phyloP scores from a whole-genome alignment of 768 basidiomycete species.

The Hebeloma cylindrosporum region DNA sequence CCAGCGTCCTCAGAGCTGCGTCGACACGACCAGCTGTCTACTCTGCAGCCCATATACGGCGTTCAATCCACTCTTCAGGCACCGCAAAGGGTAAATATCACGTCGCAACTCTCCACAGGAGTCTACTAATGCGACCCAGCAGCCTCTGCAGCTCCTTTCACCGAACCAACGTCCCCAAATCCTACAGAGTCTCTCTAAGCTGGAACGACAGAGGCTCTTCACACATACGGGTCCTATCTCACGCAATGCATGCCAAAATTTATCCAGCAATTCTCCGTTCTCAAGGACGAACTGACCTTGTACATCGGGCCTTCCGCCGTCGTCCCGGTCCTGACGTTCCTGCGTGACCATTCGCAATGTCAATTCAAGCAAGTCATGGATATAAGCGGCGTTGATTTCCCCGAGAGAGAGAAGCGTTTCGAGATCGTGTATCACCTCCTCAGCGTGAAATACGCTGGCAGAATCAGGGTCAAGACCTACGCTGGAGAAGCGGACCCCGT shows the following conservation, averaged over 20 bases:
- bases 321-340: conserved; percentile 84
- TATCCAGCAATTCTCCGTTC: conserved; percentile 96
- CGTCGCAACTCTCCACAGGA: conserved; percentile 13
- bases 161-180: conserved; percentile 88
- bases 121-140: conserved; percentile 13
- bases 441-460: conserved; percentile 71
- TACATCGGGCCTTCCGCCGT: conserved; percentile 83
- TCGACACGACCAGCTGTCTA: conserved; percentile 33
- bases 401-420: conserved; percentile 89
- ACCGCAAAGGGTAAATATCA: conserved; percentile 45
- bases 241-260: conserved; percentile 93
- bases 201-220: conserved; percentile 73
- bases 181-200: conserved; percentile 72
- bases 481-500: conserved; percentile 91
- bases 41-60: conserved; percentile 27
- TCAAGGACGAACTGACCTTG: conserved; percentile 92
- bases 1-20: conserved; percentile 42
- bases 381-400: conserved; percentile 94
- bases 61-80: conserved; percentile 49
- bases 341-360: conserved; percentile 93
- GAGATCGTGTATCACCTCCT: conserved; percentile 97
- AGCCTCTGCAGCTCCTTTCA: conserved; percentile 80
- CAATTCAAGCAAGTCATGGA: conserved; percentile 94
- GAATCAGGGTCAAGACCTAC: conserved; percentile 97
- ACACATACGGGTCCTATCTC: conserved; percentile 92